phyloP scores from a whole-genome alignment of 768 basidiomycete genomes.

The Hirschioporus abietinus region DNA sequence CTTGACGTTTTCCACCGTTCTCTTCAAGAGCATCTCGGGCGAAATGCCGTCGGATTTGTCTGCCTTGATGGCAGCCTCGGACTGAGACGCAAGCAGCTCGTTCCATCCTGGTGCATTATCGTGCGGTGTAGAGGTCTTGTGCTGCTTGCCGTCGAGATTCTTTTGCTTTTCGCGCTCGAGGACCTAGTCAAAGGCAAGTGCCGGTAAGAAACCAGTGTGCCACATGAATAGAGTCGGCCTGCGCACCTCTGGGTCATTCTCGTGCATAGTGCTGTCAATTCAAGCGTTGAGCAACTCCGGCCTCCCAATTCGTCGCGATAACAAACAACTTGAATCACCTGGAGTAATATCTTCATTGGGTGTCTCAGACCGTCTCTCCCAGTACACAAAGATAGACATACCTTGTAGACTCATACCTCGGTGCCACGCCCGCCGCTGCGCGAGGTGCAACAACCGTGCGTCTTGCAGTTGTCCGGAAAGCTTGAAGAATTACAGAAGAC shows the following conservation, averaged over 20 bases:
- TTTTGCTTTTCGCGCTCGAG: slow-evolving; percentile 49
- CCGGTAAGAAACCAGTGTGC: neutral
- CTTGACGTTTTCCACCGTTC: slow-evolving; percentile 23
- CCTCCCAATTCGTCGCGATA: neutral
- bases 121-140: slow-evolving; percentile 44
- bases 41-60: slow-evolving; percentile 17
- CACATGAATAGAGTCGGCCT: neutral
- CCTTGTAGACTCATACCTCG: neutral
- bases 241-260: slow-evolving; percentile 49
- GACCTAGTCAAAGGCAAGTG: slow-evolving; percentile 23
- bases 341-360: slow-evolving; percentile 2
- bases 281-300: neutral
- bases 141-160: slow-evolving; percentile 39
- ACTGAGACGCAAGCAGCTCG: slow-evolving; percentile 54
- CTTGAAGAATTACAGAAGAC: neutral
- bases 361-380: neutral
- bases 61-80: slow-evolving; percentile 64
- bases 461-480: neutral
- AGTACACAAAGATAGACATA: neutral
- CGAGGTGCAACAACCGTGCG: neutral
- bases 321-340: neutral
- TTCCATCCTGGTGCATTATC: slow-evolving; percentile 67
- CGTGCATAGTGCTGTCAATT: slow-evolving; percentile 44
- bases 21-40: slow-evolving; percentile 14
- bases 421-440: neutral